Conservation (phyloP, 768 basidiomycete genomes). For the Trametes elegans region DNA sequence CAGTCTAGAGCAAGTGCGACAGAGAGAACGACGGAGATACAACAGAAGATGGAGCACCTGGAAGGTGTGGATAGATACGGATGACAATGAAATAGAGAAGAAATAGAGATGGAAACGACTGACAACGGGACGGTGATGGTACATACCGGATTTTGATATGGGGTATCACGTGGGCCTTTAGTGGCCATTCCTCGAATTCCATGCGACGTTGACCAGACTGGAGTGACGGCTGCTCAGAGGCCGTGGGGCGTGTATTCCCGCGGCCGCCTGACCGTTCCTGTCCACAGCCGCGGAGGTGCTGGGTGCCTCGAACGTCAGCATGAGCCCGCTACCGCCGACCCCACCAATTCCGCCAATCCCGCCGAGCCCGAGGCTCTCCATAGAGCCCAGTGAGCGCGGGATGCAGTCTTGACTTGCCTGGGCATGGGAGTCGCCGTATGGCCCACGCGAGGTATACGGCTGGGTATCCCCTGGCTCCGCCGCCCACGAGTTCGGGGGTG, state of each 20-base stretch:
- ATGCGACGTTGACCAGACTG: slow-evolving; percentile 10
- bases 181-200: slow-evolving; percentile 6
- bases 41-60: background rate
- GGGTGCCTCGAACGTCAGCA: slow-evolving; percentile 17
- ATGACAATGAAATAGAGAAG: too few species aligned
- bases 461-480: background rate
- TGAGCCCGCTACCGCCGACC: slow-evolving; percentile 5
- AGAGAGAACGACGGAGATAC: background rate
- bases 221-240: slow-evolving; percentile 17
- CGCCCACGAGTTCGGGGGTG: background rate
- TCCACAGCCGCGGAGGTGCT: slow-evolving; percentile 20
- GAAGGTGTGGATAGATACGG: too few species aligned
- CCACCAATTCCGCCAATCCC: background rate
- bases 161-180: background rate
- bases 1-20: background rate
- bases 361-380: too few species aligned
- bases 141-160: background rate
- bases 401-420: slow-evolving; percentile 16
- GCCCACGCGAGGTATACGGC: slow-evolving; percentile 1
- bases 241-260: slow-evolving; percentile 22
- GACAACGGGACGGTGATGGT: too few species aligned
- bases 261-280: slow-evolving; percentile 16
- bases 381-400: slow-evolving; percentile 10
- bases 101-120: too few species aligned
- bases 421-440: background rate